Evolutionary conservation across 345 rosid species (phyloP).

Genomic region (Citrus medica): DNA sequence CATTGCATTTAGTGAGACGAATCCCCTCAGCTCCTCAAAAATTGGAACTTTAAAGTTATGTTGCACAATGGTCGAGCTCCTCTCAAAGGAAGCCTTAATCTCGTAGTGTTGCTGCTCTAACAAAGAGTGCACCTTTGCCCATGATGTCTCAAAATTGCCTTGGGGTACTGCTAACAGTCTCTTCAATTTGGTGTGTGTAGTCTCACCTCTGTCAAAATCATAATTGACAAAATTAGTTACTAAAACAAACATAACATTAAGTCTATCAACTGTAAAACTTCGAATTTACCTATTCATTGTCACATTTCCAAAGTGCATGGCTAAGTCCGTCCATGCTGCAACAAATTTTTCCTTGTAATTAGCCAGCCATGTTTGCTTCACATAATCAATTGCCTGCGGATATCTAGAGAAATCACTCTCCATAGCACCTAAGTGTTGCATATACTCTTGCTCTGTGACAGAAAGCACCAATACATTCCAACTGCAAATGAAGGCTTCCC

Average conservation of each 20-base stretch:
- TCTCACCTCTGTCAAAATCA: slow-evolving; percentile 10
- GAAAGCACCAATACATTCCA: slow-evolving; percentile 14
- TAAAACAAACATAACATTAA: neutral
- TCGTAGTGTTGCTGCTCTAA: slow-evolving; percentile 12
- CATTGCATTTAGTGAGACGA: slow-evolving; percentile 9
- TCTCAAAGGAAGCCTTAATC: slow-evolving; percentile 18
- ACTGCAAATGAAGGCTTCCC: slow-evolving; percentile 10
- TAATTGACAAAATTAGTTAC: neutral
- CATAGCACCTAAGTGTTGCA: slow-evolving; percentile 5
- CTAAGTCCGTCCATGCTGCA: slow-evolving; percentile 11
- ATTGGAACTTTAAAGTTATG: slow-evolving; percentile 10
- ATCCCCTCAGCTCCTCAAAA: slow-evolving; percentile 16
- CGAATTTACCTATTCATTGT: slow-evolving; percentile 12
- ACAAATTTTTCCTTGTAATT: slow-evolving; percentile 15
- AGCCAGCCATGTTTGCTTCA: slow-evolving; percentile 12
- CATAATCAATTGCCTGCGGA: slow-evolving; percentile 8
- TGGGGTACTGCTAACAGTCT: slow-evolving; percentile 4
- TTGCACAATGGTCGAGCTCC: slow-evolving; percentile 11
- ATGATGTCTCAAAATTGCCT: slow-evolving; percentile 11
- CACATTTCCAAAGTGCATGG: slow-evolving; percentile 19
- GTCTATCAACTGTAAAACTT: neutral
- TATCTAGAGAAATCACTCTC: slow-evolving; percentile 11
- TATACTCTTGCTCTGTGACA: slow-evolving; percentile 11
- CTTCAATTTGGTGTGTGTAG: slow-evolving; percentile 16
- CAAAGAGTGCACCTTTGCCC: slow-evolving; percentile 7